These are phyloP conservation scores for Xylariaceae sp. DNA, from an alignment of 2,329 filamentous ascomycete genomes.

Conservation along the genomic window DNA sequence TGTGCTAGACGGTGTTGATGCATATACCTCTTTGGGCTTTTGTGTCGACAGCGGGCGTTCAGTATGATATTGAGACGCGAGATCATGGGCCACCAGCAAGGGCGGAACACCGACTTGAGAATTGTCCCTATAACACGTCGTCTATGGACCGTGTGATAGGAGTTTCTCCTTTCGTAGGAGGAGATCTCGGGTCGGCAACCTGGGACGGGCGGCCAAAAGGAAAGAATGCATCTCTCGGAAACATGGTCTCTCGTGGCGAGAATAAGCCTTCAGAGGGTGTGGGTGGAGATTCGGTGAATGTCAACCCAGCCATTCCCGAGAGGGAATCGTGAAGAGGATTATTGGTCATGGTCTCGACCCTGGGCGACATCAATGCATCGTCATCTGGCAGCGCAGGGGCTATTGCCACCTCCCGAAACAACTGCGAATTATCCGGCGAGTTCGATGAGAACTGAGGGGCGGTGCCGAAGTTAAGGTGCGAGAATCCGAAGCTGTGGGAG, in stretches of 20 bases:
- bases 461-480: constrained; percentile 26
- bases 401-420: constrained; percentile 28
- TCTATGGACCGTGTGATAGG: constrained; percentile 74
- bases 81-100: no score
- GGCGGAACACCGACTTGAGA: neutral
- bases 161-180: constrained; percentile 64
- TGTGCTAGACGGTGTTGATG: no score
- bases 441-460: constrained; percentile 17
- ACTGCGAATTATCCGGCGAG: constrained; percentile 9
- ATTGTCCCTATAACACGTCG: constrained; percentile 64
- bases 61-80: neutral
- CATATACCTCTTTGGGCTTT: no score
- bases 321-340: constrained; percentile 52
- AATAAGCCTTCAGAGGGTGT: constrained; percentile 46
- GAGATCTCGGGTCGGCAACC: constrained; percentile 62
- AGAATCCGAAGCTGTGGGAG: constrained; percentile 34
- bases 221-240: constrained; percentile 46
- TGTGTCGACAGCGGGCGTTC: no score
- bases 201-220: constrained; percentile 45
- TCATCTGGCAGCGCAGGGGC: constrained; percentile 32
- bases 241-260: constrained; percentile 44
- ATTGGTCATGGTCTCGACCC: constrained; percentile 64
- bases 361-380: constrained; percentile 60
- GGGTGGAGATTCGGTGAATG: constrained; percentile 44
- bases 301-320: constrained; percentile 38